phyloP scores from a whole-genome alignment of 1,284 basidiomycete species.

The Cutaneotrichosporon cyanovorans region DNA sequence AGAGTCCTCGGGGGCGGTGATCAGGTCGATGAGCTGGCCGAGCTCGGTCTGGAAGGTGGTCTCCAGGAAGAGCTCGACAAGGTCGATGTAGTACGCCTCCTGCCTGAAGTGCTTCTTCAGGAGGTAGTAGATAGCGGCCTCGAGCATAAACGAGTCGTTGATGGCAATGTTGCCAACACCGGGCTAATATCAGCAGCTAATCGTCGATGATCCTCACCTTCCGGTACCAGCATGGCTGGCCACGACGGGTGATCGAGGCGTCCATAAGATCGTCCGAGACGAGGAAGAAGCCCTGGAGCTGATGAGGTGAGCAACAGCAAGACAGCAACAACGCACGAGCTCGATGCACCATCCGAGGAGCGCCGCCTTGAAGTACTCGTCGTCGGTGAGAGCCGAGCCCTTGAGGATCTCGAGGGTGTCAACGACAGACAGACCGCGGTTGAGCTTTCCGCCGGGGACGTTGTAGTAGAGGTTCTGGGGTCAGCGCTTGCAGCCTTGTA shows the following conservation, averaged over 20 bases:
- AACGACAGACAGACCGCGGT: conserved; percentile 88
- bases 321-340: conserved; percentile 56
- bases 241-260: conserved; percentile 79
- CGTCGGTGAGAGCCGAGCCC: conserved; percentile 55
- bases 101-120: conserved; percentile 80
- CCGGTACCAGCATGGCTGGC: conserved; percentile 96
- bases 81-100: conserved; percentile 75
- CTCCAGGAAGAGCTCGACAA: conserved; percentile 89
- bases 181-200: conserved; percentile 37
- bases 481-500: too few species aligned
- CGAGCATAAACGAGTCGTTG: conserved; percentile 97
- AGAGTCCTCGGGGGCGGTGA: conserved; percentile 84
- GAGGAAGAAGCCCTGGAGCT: conserved; percentile 97
- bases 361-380: conserved; percentile 84
- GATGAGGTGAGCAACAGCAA: conserved; percentile 7
- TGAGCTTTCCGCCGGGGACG: conserved; percentile 92
- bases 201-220: conserved; percentile 43
- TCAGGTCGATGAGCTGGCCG: conserved; percentile 90
- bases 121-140: conserved; percentile 84
- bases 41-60: conserved; percentile 91
- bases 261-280: conserved; percentile 99
- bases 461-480: conserved; percentile 84
- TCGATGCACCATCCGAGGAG: conserved; percentile 95
- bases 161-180: conserved; percentile 80
- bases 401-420: conserved; percentile 87